Percentiles rank a stretch among this genome's conserved stretches.
Conservation (phyloP, 2,329 filamentous ascomycete genomes). For the Apiospora phragmitis region DNA sequence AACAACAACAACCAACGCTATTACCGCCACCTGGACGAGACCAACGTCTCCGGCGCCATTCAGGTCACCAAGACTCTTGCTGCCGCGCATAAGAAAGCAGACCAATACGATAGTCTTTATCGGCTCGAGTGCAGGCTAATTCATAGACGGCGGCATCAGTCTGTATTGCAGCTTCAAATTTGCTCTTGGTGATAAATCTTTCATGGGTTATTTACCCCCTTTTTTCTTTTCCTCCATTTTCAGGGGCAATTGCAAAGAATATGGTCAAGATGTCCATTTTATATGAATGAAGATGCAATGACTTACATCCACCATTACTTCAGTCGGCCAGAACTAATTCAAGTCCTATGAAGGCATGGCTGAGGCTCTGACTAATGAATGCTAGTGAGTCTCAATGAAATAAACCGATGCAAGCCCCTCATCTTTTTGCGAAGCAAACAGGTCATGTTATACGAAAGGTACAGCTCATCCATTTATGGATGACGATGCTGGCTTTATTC, state of each 20-base stretch:
- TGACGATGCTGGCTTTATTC: too few relatives aligned
- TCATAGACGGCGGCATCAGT: constrained; percentile 17
- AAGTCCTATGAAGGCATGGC: too few relatives aligned
- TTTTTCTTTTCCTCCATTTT: background rate
- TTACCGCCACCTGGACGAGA: constrained; percentile 13
- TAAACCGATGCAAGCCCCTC: too few relatives aligned
- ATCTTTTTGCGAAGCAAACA: too few relatives aligned
- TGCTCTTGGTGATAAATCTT: constrained; percentile 17
- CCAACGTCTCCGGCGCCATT: constrained; percentile 19
- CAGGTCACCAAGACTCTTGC: constrained; percentile 20
- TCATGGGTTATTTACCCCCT: background rate
- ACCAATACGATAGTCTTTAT: constrained; percentile 22
- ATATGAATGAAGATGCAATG: too few relatives aligned
- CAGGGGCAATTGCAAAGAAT: background rate
- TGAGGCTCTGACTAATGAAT: too few relatives aligned
- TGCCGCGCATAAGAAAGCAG: constrained; percentile 18
- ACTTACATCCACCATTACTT: too few relatives aligned
- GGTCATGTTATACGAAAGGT: too few relatives aligned
- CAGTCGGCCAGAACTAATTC: too few relatives aligned
- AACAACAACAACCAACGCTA: too few relatives aligned
- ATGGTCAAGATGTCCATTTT: background rate
- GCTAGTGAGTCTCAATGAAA: too few relatives aligned
- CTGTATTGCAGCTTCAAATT: constrained; percentile 21
- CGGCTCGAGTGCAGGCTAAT: constrained; percentile 18
- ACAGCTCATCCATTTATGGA: too few relatives aligned